phyloP scores from a whole-genome alignment of 2,329 filamentous ascomycete genomes.

The Myriosclerotinia duriaeana region DNA sequence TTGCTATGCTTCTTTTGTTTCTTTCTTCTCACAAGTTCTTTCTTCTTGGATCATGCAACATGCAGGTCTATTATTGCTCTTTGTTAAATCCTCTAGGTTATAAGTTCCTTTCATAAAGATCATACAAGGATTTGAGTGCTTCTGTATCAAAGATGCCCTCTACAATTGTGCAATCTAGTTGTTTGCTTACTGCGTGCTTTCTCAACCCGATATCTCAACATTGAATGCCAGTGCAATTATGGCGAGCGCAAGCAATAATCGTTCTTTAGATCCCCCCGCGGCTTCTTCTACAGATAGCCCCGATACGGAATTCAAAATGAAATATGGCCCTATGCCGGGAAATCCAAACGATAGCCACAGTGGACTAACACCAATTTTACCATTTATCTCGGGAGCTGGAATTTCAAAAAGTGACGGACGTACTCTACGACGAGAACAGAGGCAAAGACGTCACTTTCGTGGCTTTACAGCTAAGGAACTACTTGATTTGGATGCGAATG shows the following conservation, averaged over 20 bases:
- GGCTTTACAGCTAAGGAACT: conserved; percentile 13
- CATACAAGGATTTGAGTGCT: not conserved
- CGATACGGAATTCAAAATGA: not conserved
- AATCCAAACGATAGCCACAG: conserved; percentile 1
- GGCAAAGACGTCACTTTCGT: not conserved
- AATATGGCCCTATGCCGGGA: conserved; percentile 1
- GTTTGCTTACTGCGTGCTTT: not conserved
- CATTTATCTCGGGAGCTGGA: not conserved
- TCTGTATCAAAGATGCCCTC: not conserved
- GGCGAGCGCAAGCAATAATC: not conserved
- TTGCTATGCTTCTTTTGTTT: not conserved
- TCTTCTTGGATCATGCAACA: not conserved
- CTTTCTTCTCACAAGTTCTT: not conserved
- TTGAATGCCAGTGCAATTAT: not conserved
- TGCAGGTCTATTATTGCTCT: not conserved
- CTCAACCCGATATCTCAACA: not conserved
- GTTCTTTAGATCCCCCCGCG: not conserved
- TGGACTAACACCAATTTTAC: conserved; percentile 4
- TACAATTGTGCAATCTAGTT: not conserved
- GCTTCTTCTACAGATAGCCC: not conserved
- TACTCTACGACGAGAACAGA: not conserved
- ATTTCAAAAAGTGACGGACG: not conserved
- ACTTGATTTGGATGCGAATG: conserved; percentile 16
- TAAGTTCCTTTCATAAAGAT: not conserved
- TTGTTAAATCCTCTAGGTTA: not conserved